Conservation (phyloP, 1,139 yeast species). For the Geotrichum cucujoidarum region DNA sequence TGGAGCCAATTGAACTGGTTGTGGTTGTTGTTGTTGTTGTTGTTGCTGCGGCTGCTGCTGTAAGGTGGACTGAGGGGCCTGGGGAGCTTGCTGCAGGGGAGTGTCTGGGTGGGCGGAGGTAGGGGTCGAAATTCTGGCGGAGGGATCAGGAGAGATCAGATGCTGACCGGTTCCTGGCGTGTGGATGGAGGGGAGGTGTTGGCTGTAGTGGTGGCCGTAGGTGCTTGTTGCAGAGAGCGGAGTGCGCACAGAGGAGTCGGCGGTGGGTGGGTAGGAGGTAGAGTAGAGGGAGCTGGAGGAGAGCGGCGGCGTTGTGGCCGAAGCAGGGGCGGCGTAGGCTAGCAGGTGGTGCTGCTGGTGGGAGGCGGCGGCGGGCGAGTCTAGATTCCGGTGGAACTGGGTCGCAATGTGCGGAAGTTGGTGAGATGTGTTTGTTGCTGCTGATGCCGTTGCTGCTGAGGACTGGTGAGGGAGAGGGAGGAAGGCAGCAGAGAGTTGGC, state of each 20-base stretch:
- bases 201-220: constrained; percentile 1
- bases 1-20: too few species aligned
- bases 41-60: constrained; percentile 16
- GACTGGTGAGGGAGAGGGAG: constrained; percentile 3
- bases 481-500: background rate
- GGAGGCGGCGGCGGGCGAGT: constrained; percentile 8
- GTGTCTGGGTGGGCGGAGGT: background rate
- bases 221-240: constrained; percentile 4
- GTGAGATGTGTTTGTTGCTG: too few species aligned
- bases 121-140: constrained; percentile 5
- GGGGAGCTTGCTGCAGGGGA: background rate
- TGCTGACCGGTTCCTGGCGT: constrained; percentile 5
- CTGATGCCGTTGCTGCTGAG: too few species aligned
- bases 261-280: constrained; percentile 1
- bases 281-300: constrained; percentile 5
- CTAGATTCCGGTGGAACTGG: constrained; percentile 1
- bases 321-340: constrained; percentile 11
- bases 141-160: constrained; percentile 10
- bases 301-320: constrained; percentile 12
- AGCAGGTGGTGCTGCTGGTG: background rate
- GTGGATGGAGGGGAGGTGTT: constrained; percentile 4
- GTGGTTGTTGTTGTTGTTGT: constrained; percentile 3
- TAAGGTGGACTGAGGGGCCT: background rate
- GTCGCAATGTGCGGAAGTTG: constrained; percentile 11
- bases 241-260: constrained; percentile 6